These are phyloP conservation scores for Acorus gramineus DNA, from an alignment of 106 monocot species.

Conservation along the genomic window DNA sequence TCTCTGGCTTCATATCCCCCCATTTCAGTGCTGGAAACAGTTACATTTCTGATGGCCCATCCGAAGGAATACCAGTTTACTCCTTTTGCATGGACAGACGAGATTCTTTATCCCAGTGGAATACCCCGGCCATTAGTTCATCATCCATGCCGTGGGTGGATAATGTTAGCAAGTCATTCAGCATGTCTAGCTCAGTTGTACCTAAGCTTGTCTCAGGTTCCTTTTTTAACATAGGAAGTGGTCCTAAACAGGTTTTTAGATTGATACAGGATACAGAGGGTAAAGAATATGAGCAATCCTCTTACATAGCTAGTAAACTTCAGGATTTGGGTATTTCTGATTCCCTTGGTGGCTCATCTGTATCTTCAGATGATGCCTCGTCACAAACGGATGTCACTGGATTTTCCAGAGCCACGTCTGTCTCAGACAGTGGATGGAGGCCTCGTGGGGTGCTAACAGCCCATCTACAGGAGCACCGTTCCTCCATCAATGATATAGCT, in stretches of 20 bases:
- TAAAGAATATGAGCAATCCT: slow-evolving; percentile 39
- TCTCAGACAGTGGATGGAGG: slow-evolving; percentile 70
- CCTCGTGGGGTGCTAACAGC: slow-evolving; percentile 87
- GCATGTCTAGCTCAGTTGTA: slow-evolving; percentile 54
- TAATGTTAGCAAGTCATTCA: slow-evolving; percentile 37
- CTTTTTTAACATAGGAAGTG: slow-evolving; percentile 48
- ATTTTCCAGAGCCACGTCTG: slow-evolving; percentile 33
- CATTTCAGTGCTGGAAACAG: slow-evolving; percentile 48
- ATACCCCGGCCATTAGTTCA: slow-evolving; percentile 39
- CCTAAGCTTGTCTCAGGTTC: slow-evolving; percentile 72
- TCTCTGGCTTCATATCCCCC: slow-evolving; percentile 69
- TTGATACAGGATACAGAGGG: slow-evolving; percentile 20
- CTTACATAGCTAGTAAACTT: slow-evolving; percentile 43
- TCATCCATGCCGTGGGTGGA: slow-evolving; percentile 49
- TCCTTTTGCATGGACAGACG: slow-evolving; percentile 50
- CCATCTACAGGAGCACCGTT: slow-evolving; percentile 87
- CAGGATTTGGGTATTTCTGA: slow-evolving; percentile 64
- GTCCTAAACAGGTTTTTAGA: slow-evolving; percentile 20
- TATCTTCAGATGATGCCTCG: slow-evolving; percentile 40
- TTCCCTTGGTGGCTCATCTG: slow-evolving; percentile 38
- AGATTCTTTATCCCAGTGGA: slow-evolving; percentile 39
- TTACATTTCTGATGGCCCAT: slow-evolving; percentile 67
- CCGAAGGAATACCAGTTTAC: slow-evolving; percentile 84
- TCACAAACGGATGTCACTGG: slow-evolving; percentile 38
- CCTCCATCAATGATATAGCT: slow-evolving; percentile 81